A percentile compares a stretch with the other conserved stretches of the same genome.
Evolutionary conservation across 805 yeast genomes (phyloP).

Genomic region (Spathaspora passalidarum): DNA sequence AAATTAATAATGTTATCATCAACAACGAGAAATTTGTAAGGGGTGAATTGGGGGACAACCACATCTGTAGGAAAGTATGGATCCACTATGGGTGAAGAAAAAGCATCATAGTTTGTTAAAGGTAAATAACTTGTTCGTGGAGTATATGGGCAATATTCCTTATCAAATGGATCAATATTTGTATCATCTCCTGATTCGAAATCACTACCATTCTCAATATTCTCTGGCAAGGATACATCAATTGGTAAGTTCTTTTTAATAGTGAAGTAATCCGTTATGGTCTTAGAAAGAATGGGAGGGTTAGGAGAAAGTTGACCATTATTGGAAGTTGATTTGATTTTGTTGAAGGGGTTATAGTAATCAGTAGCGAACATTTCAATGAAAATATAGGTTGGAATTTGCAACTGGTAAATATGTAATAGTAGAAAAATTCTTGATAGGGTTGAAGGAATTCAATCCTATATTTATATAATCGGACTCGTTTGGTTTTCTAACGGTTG

Average conservation of each 20-base stretch:
- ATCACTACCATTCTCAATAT: slow-evolving; percentile 2
- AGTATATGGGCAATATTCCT: not conserved
- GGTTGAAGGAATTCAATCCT: not conserved
- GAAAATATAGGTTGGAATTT: too few relatives aligned
- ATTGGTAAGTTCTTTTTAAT: slow-evolving; percentile 8
- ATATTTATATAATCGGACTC: not conserved
- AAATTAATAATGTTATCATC: slow-evolving; percentile 44
- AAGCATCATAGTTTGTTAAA: not conserved
- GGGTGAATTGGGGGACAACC: slow-evolving; percentile 13
- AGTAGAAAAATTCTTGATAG: not conserved
- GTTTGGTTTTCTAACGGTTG: not conserved
- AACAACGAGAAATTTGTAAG: slow-evolving; percentile 27
- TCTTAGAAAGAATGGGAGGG: not conserved
- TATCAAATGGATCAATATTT: too few relatives aligned
- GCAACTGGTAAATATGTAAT: too few relatives aligned
- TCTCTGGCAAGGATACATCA: not conserved
- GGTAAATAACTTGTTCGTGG: too few relatives aligned
- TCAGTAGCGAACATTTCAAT: not conserved
- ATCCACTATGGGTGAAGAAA: not conserved
- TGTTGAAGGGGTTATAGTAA: not conserved
- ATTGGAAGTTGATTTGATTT: too few relatives aligned
- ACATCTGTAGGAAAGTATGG: not conserved
- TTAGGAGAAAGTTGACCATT: not conserved
- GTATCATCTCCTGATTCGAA: slow-evolving; percentile 2
- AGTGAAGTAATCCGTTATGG: slow-evolving; percentile 7